A percentile compares a stretch with the other conserved stretches of the same genome.
Conservation (phyloP, 345 rosid genomes). For the Mercurialis annua region DNA sequence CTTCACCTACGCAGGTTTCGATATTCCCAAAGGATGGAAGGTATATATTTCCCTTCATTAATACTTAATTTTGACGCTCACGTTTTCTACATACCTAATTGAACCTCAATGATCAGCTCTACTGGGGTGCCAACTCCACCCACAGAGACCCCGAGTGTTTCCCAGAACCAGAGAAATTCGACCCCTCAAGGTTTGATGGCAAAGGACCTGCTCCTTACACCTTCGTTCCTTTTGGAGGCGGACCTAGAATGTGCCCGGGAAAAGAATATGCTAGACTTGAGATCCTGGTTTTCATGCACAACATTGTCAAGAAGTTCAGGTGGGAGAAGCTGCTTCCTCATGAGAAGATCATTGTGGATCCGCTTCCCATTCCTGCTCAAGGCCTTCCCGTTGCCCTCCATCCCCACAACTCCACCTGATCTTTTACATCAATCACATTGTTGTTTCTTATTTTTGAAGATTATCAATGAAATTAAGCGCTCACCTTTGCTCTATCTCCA, state of each 20-base stretch:
- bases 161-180: conserved; percentile 10
- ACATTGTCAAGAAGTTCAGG: conserved; percentile 1
- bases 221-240: conserved; percentile 7
- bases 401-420: not conserved
- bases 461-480: too few species aligned
- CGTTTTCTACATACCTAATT: too few species aligned
- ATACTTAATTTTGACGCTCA: not conserved
- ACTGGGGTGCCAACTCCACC: not conserved
- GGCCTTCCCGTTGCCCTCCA: conserved; percentile 8
- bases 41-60: too few species aligned
- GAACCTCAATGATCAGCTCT: not conserved
- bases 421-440: too few species aligned
- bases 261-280: conserved; percentile 8
- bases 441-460: too few species aligned
- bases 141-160: conserved; percentile 9
- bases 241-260: conserved; percentile 10
- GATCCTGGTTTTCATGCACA: conserved; percentile 12
- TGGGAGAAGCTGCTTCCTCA: conserved; percentile 15
- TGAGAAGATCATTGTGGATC: conserved; percentile 1
- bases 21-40: not conserved
- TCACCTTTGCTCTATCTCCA: too few species aligned
- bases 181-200: conserved; percentile 9
- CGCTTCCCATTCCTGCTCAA: not conserved
- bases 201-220: conserved; percentile 8
- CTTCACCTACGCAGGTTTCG: not conserved